phyloP scores from a whole-genome alignment of 805 yeast genomes.

The Maudiozyma serrabonitensis region DNA sequence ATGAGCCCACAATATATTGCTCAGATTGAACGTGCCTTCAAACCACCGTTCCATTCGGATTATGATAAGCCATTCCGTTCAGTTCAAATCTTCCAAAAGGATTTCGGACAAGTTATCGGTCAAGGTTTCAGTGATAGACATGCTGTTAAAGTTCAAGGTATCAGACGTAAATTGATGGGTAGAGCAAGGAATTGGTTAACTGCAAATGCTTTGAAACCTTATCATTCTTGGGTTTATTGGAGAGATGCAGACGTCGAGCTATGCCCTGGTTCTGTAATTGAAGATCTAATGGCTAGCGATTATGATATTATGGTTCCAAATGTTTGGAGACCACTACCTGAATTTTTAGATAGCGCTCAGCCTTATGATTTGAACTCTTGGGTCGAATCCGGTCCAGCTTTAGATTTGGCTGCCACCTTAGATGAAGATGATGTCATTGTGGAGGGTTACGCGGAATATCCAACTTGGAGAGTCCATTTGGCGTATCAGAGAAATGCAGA shows the following conservation, averaged over 20 bases:
- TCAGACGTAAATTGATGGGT: constrained; percentile 76
- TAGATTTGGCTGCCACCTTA: constrained; percentile 51
- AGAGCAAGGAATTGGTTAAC: constrained; percentile 80
- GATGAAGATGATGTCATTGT: constrained; percentile 80
- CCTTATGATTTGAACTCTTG: constrained; percentile 95
- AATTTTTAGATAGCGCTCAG: constrained; percentile 71
- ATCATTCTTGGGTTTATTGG: constrained; percentile 90
- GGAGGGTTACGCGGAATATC: constrained; percentile 80
- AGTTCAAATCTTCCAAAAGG: constrained; percentile 70
- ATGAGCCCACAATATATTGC: constrained; percentile 59
- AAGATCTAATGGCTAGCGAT: constrained; percentile 59
- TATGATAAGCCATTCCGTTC: constrained; percentile 65
- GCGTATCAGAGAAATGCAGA: constrained; percentile 57
- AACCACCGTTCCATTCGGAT: constrained; percentile 54
- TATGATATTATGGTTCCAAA: constrained; percentile 74
- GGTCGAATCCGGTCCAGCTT: constrained; percentile 78
- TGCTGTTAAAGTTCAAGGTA: constrained; percentile 78
- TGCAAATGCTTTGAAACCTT: constrained; percentile 63
- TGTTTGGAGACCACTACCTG: constrained; percentile 96
- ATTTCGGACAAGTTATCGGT: constrained; percentile 76
- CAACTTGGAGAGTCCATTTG: constrained; percentile 76
- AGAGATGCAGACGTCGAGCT: constrained; percentile 79
- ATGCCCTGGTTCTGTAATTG: constrained; percentile 68
- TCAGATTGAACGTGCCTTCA: constrained; percentile 47
- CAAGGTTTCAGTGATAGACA: constrained; percentile 80